Evolutionary conservation across 2,329 filamentous ascomycete genomes (phyloP).

Genomic region (Cladosporium cucumerinum): DNA sequence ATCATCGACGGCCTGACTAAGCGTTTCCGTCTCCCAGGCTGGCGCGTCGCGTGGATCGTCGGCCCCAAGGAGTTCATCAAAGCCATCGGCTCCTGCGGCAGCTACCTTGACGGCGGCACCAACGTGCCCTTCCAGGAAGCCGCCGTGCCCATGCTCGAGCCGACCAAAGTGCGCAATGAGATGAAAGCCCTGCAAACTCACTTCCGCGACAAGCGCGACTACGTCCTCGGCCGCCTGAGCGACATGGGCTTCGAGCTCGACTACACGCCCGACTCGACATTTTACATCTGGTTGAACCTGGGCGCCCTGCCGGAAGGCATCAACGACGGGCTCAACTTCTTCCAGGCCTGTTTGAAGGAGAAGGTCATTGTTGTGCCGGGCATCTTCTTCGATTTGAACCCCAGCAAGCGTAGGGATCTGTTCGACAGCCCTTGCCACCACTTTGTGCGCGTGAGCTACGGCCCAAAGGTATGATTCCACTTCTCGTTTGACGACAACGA

Average conservation of each 20-base stretch:
- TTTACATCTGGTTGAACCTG: slow-evolving; percentile 80
- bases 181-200: slow-evolving; percentile 87
- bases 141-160: slow-evolving; percentile 89
- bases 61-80: slow-evolving; percentile 96
- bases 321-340: slow-evolving; percentile 92
- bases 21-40: slow-evolving; percentile 91
- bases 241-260: slow-evolving; percentile 81
- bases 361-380: slow-evolving; percentile 96
- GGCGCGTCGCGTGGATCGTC: slow-evolving; percentile 94
- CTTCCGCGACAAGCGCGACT: slow-evolving; percentile 92
- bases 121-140: slow-evolving; percentile 96
- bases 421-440: slow-evolving; percentile 94
- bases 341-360: slow-evolving; percentile 87
- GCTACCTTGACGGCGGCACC: slow-evolving; percentile 79
- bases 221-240: slow-evolving; percentile 72
- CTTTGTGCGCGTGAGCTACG: slow-evolving; percentile 82
- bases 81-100: slow-evolving; percentile 87
- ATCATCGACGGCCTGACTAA: slow-evolving; percentile 96
- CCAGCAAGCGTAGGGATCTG: slow-evolving; percentile 79
- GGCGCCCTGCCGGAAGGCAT: slow-evolving; percentile 71
- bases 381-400: slow-evolving; percentile 97
- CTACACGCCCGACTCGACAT: slow-evolving; percentile 84
- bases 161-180: slow-evolving; percentile 71
- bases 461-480: slow-evolving; percentile 53
- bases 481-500: neutral